Base-by-base conservation (phyloP, 768 basidiomycete genomes). In the Trametes cinnabarina region DNA sequence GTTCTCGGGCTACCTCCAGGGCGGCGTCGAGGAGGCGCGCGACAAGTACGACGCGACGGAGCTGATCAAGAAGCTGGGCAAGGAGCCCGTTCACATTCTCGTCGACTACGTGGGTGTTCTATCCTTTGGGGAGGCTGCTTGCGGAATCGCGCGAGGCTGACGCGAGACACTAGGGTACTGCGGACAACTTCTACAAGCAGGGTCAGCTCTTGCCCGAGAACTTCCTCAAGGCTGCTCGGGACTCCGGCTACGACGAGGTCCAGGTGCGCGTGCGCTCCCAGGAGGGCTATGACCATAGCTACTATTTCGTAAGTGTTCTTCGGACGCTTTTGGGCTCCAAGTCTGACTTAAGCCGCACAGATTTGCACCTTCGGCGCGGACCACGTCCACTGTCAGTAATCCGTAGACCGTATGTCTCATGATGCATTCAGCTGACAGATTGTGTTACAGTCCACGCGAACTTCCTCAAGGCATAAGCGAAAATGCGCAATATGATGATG, bases 141-240 rank as follows among this genome's bases (percentile, higher is more conserved):
- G 22, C 3, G 35, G 30, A 2, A 12, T 15, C 12, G 39, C 39
- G n/a, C 10, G 12, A 30, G 28, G 39, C 41, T 62, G 37, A 53
- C 35, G 28, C 11, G 14, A 30, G 42, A 1, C 3, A 2, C 14
- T 64, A 92, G 91, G 92, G 92, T 26, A 87, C 85, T 26, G 81
- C 72, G 12, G 95, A 97, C 72, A 78, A 88, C 49, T 97, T 94
- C 69, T 87, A 89, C 73, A 82, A 90, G 65, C 79, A 92, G 64
- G 86, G 87, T 26, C 95, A 98, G 71, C 82, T 99, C 14, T 82
- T 92, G 51, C 97, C 96, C 0, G 91, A 96, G 66, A 88, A 88
- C 69, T 95, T 98, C 69, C 71, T 89, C 57, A 82, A 84, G 64
- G 91, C 89, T 0, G 88, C 92, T 7, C 80, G 88, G 57, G 81